These are phyloP conservation scores for Myxozyma udenii DNA, from an alignment of 805 yeast species.

Conservation along the genomic window DNA sequence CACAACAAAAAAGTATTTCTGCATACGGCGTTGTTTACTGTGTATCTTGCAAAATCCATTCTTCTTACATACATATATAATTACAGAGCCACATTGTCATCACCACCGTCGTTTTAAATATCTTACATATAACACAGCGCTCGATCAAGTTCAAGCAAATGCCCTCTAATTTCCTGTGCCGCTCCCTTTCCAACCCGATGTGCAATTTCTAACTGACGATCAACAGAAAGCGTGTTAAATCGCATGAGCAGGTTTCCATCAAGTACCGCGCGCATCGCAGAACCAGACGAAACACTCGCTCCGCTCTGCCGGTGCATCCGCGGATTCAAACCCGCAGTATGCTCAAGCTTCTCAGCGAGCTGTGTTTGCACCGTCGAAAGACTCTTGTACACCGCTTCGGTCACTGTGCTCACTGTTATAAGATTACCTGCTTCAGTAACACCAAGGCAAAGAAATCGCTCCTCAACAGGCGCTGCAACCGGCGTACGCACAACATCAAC, in stretches of 20 bases:
- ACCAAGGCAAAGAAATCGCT: conserved; percentile 56
- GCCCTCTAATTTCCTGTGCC: conserved; percentile 21
- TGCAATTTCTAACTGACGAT: conserved; percentile 20
- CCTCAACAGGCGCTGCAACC: conserved; percentile 30
- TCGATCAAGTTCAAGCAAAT: conserved; percentile 26
- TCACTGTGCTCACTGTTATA: conserved; percentile 66
- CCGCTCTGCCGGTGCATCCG: conserved; percentile 30
- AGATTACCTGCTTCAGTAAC: conserved; percentile 77
- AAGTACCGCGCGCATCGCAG: conserved; percentile 20
- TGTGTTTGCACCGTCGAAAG: conserved; percentile 86
- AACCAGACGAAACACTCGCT: conserved; percentile 1
- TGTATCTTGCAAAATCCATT: background rate
- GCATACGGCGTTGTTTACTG: conserved; percentile 16
- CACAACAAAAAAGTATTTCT: background rate
- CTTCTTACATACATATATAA: background rate
- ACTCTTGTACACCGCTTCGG: conserved; percentile 73
- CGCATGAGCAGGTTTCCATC: conserved; percentile 22
- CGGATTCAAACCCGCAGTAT: conserved; percentile 78
- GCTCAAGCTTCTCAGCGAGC: conserved; percentile 69
- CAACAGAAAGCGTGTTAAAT: conserved; percentile 15
- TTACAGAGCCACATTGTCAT: background rate
- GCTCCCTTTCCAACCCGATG: conserved; percentile 27
- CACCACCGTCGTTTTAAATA: background rate
- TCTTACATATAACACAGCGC: conserved; percentile 23
- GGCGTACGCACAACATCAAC: background rate